These are phyloP conservation scores for Mucor mucedo DNA, from an alignment of 371 early-diverging fungal species.

Conservation along the genomic window DNA sequence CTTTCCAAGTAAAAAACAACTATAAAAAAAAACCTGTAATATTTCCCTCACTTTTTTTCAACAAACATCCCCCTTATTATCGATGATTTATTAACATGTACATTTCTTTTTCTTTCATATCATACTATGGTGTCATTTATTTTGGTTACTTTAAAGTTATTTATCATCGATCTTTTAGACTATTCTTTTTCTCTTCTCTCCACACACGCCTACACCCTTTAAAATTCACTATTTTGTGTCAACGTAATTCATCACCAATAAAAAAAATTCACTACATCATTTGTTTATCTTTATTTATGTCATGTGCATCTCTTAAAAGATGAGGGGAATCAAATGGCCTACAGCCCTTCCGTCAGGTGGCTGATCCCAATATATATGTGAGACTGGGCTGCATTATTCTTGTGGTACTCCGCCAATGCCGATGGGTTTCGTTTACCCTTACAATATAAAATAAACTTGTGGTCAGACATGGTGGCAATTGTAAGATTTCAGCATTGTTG, in stretches of 20 bases:
- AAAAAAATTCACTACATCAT: not conserved
- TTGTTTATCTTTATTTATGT: too few species aligned
- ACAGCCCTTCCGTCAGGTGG: too few species aligned
- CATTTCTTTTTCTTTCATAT: slow-evolving; percentile 18
- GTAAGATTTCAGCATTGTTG: too few species aligned
- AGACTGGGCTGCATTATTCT: too few species aligned
- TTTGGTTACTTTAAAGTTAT: not conserved
- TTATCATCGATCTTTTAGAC: not conserved
- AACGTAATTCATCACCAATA: too few species aligned
- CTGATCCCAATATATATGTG: too few species aligned
- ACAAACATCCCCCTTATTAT: not conserved
- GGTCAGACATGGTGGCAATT: too few species aligned
- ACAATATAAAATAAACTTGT: too few species aligned
- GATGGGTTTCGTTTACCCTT: too few species aligned
- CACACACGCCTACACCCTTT: too few species aligned
- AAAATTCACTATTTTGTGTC: too few species aligned
- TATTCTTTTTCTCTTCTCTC: not conserved
- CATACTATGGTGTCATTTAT: slow-evolving; percentile 16
- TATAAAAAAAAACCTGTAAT: not conserved
- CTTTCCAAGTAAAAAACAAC: slow-evolving; percentile 18
- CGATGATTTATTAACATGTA: slow-evolving; percentile 18
- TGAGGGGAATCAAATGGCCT: slow-evolving; percentile 7
- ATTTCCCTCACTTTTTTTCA: not conserved
- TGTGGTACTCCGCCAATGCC: too few species aligned
- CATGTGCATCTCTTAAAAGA: not conserved